phyloP scores from a whole-genome alignment of 2,329 filamentous ascomycete species.

The Nemania sp. region DNA sequence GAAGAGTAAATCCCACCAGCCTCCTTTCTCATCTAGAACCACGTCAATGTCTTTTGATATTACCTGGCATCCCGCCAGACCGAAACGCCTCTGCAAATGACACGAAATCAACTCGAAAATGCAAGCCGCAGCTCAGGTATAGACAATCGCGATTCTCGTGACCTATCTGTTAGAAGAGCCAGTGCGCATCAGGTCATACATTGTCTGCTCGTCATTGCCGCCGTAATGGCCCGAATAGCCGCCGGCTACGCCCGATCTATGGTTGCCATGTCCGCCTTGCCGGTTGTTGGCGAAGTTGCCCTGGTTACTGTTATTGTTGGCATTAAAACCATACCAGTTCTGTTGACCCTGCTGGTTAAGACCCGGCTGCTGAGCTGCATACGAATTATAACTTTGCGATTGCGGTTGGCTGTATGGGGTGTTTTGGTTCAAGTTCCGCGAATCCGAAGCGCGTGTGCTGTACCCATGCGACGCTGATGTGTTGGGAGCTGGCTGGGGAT shows the following conservation, averaged over 20 bases:
- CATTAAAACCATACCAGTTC: constrained; percentile 42
- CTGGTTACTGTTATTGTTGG: constrained; percentile 31
- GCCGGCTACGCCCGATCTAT: constrained; percentile 29
- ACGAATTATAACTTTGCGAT: constrained; percentile 36
- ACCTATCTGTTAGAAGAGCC: constrained; percentile 29
- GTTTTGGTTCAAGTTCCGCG: constrained; percentile 31
- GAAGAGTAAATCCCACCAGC: no score
- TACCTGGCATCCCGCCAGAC: no score
- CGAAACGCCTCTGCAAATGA: background rate
- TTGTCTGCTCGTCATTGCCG: constrained; percentile 33
- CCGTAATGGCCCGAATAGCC: constrained; percentile 31
- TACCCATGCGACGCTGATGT: constrained; percentile 31
- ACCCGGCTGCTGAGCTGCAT: constrained; percentile 34
- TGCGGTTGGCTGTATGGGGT: constrained; percentile 38
- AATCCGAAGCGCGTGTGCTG: constrained; percentile 33
- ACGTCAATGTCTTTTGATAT: no score
- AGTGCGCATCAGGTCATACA: constrained; percentile 36
- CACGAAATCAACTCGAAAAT: background rate
- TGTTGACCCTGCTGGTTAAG: constrained; percentile 34
- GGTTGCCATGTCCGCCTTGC: constrained; percentile 28
- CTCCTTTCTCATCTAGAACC: no score
- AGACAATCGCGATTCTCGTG: background rate
- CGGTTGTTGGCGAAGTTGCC: constrained; percentile 30
- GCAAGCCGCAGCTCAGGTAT: background rate
- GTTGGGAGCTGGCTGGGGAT: constrained; percentile 27